A percentile compares a stretch with the other conserved stretches of the same genome.
Conservation (phyloP, 805 yeast genomes). For the Scheffersomyces ergatensis region DNA sequence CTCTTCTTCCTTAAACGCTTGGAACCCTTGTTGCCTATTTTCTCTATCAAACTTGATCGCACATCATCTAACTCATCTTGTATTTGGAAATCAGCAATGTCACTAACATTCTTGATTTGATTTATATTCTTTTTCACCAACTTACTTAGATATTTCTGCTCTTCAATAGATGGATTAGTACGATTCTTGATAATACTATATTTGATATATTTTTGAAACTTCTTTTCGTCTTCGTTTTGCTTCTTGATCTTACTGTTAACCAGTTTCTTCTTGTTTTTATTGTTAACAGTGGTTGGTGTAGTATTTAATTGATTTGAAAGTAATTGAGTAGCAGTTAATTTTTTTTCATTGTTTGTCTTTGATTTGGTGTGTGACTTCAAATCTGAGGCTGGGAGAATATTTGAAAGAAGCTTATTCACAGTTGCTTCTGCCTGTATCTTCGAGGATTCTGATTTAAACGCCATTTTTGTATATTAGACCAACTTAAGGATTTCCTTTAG, state of each 20-base stretch:
- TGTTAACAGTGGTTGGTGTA: slow-evolving; percentile 10
- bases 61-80: slow-evolving; percentile 26
- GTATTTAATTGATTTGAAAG: slow-evolving; percentile 14
- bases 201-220: slow-evolving; percentile 34
- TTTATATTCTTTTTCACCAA: slow-evolving; percentile 36
- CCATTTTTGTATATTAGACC: no score
- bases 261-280: slow-evolving; percentile 18
- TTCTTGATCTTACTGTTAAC: slow-evolving; percentile 25
- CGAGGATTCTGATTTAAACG: slow-evolving; percentile 24
- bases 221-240: slow-evolving; percentile 23
- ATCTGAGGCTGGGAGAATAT: slow-evolving; percentile 9
- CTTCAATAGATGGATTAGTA: slow-evolving; percentile 24
- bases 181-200: slow-evolving; percentile 38
- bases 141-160: slow-evolving; percentile 35
- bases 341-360: neutral
- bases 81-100: slow-evolving; percentile 29
- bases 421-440: slow-evolving; percentile 35
- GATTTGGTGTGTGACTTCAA: neutral
- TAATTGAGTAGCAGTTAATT: slow-evolving; percentile 16
- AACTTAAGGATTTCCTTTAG: no score
- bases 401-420: slow-evolving; percentile 34
- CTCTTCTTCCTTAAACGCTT: slow-evolving; percentile 23
- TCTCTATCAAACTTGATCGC: slow-evolving; percentile 11
- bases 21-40: slow-evolving; percentile 22
- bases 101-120: slow-evolving; percentile 23